Evolutionary conservation across 2,329 filamentous ascomycete species (phyloP).

Genomic region (Pseudogymnoascus sp.): DNA sequence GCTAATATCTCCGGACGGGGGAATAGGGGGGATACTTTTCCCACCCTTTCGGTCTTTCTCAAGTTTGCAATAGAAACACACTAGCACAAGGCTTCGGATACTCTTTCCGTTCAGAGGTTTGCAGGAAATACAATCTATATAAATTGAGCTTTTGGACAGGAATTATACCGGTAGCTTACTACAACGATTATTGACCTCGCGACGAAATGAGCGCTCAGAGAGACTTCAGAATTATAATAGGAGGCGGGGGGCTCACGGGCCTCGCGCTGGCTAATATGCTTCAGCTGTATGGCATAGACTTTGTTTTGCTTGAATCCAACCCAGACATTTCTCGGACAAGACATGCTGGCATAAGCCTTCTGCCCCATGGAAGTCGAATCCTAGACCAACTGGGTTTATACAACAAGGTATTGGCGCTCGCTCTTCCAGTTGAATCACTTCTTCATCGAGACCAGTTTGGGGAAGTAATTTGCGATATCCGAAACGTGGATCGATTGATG

Average conservation of each 20-base stretch:
- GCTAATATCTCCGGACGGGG: background rate
- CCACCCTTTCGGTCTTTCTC: background rate
- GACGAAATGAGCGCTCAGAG: background rate
- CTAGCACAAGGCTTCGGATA: background rate
- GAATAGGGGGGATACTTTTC: background rate
- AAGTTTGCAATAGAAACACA: background rate
- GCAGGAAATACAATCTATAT: background rate
- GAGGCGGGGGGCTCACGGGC: conserved; percentile 40
- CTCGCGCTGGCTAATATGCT: conserved; percentile 39
- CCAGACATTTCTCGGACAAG: conserved; percentile 35
- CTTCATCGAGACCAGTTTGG: background rate
- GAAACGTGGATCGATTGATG: background rate
- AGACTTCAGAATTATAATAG: conserved; percentile 34
- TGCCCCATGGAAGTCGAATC: conserved; percentile 36
- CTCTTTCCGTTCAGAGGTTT: background rate
- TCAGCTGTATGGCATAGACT: conserved; percentile 38
- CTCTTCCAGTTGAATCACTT: background rate
- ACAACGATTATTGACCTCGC: background rate
- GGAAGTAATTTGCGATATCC: background rate
- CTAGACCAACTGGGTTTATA: conserved; percentile 42
- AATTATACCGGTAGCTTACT: background rate
- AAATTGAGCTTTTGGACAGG: background rate
- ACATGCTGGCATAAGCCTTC: conserved; percentile 40
- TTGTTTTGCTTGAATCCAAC: conserved; percentile 39
- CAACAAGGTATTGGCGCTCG: conserved; percentile 14